Evolutionary conservation across 257 asterid genomes (phyloP).

Genomic region (Jasminum sambac): DNA sequence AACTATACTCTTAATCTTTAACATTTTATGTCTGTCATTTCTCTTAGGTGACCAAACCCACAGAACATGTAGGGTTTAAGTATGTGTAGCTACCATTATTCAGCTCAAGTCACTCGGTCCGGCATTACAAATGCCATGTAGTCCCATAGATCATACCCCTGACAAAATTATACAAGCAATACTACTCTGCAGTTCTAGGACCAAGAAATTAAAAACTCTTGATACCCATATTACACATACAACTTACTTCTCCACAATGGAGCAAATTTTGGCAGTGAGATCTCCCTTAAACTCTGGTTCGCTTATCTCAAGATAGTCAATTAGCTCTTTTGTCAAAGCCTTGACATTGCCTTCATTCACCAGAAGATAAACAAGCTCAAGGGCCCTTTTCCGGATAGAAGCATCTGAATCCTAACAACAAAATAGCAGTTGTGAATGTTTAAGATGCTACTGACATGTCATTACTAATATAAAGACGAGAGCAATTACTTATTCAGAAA

Average conservation of each 20-base stretch:
- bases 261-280: slow-evolving; percentile 90
- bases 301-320: slow-evolving; percentile 86
- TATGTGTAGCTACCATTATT: not conserved
- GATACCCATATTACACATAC: slow-evolving; percentile 5
- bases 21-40: no score
- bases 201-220: not conserved
- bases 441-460: not conserved
- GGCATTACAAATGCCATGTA: not conserved
- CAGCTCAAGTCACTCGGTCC: slow-evolving; percentile 3
- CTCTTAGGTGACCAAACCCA: not conserved
- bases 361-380: slow-evolving; percentile 91
- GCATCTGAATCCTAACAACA: slow-evolving; percentile 95
- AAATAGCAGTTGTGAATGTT: slow-evolving; percentile 25
- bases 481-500: slow-evolving; percentile 12
- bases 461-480: not conserved
- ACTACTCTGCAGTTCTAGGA: slow-evolving; percentile 7
- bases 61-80: slow-evolving; percentile 13
- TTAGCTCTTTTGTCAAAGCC: slow-evolving; percentile 84
- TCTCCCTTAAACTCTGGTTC: slow-evolving; percentile 93
- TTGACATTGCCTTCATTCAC: slow-evolving; percentile 86
- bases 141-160: slow-evolving; percentile 6
- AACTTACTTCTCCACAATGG: slow-evolving; percentile 96
- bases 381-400: slow-evolving; percentile 97
- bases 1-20: no score
- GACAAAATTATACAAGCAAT: slow-evolving; percentile 8